Conservation (phyloP, 2,329 filamentous ascomycete genomes). For the Chaetothyriales sp. region DNA sequence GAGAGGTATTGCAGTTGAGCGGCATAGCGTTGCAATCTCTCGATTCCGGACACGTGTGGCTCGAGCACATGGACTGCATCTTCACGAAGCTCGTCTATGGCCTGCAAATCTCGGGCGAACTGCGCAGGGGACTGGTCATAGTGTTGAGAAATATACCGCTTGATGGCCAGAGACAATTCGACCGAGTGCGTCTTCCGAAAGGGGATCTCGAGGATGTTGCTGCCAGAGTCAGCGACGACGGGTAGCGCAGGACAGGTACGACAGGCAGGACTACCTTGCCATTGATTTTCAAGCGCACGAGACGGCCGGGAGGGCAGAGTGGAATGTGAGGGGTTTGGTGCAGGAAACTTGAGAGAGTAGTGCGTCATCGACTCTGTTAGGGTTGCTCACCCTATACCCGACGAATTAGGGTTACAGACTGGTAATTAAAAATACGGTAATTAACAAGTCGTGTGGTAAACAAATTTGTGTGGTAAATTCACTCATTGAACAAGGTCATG, state of each 20-base stretch:
- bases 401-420: too few species aligned
- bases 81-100: slow-evolving; percentile 66
- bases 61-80: slow-evolving; percentile 84
- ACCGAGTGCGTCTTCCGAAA: slow-evolving; percentile 75
- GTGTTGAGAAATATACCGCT: slow-evolving; percentile 90
- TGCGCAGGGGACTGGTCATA: slow-evolving; percentile 98
- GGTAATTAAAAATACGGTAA: too few species aligned
- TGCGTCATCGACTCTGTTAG: not conserved
- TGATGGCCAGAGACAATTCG: slow-evolving; percentile 66
- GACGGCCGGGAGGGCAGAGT: too few species aligned
- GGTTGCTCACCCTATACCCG: too few species aligned
- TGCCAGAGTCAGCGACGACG: slow-evolving; percentile 13
- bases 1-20: slow-evolving; percentile 86
- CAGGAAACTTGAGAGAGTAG: not conserved
- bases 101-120: slow-evolving; percentile 77
- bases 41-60: slow-evolving; percentile 70
- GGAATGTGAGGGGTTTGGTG: not conserved
- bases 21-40: slow-evolving; percentile 78
- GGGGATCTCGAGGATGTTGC: slow-evolving; percentile 54
- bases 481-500: too few species aligned
- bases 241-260: not conserved
- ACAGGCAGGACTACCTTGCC: not conserved
- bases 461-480: too few species aligned
- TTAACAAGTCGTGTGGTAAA: too few species aligned
- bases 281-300: not conserved